A percentile compares a stretch with the other conserved stretches of the same genome.
phyloP scores from a whole-genome alignment of 805 yeast species.

The Lipomyces kockii region DNA sequence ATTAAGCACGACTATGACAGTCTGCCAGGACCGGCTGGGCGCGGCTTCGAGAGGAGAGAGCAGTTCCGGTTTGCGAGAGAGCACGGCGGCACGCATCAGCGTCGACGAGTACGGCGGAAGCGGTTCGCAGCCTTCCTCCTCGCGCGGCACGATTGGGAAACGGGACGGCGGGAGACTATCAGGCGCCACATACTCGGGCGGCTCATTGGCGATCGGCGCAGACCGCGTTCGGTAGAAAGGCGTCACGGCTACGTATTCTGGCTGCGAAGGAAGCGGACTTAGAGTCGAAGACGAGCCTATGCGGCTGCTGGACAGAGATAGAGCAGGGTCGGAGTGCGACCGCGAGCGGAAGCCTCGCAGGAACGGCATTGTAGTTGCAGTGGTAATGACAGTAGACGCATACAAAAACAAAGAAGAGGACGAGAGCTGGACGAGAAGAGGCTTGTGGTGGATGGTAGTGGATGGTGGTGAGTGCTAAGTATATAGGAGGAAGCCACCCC shows the following conservation, averaged over 20 bases:
- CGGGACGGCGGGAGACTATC: constrained; percentile 25
- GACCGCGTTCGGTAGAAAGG: constrained; percentile 28
- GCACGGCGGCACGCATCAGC: constrained; percentile 60
- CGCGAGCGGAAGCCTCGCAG: constrained; percentile 34
- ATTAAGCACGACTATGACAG: constrained; percentile 71
- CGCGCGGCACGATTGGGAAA: constrained; percentile 32
- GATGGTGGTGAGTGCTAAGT: no score
- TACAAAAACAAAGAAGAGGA: not conserved
- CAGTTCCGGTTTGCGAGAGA: constrained; percentile 75
- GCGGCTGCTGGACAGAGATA: not conserved
- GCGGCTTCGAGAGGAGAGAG: constrained; percentile 75
- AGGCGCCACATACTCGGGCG: constrained; percentile 21
- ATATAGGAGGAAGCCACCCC: no score
- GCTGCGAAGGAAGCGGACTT: not conserved
- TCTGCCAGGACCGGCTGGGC: constrained; percentile 70
- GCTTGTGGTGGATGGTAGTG: not conserved
- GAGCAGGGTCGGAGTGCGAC: constrained; percentile 31
- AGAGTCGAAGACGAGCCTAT: not conserved
- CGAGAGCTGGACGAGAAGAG: not conserved
- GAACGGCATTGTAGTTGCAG: constrained; percentile 25
- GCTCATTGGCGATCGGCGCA: constrained; percentile 19
- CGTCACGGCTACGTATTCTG: not conserved
- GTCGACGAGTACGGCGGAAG: constrained; percentile 74
- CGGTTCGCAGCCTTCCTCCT: constrained; percentile 47
- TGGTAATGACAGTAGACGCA: not conserved